Evolutionary conservation across 306 rosid species (phyloP).

Genomic region (Fragaria vesca): DNA sequence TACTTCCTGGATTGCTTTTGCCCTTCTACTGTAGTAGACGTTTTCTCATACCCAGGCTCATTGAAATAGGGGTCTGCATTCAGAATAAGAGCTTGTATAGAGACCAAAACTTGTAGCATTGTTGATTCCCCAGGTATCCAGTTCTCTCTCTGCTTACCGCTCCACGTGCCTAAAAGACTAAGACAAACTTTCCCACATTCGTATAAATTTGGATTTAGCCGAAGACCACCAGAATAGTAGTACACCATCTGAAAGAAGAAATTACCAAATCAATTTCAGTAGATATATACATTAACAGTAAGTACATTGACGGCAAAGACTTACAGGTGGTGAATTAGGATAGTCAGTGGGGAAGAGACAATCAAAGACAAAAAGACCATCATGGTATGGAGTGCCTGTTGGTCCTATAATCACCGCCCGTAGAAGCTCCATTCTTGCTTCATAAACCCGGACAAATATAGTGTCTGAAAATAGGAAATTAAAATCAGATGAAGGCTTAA

Average conservation of each 20-base stretch:
- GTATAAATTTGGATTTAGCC: constrained; percentile 79
- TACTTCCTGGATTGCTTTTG: constrained; percentile 54
- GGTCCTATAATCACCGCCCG: constrained; percentile 79
- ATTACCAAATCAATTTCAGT: constrained; percentile 18
- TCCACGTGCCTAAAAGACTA: constrained; percentile 85
- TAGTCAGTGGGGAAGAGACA: constrained; percentile 59
- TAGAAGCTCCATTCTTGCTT: constrained; percentile 71
- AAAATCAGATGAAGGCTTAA: constrained; percentile 13
- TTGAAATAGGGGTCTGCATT: constrained; percentile 72
- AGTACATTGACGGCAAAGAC: constrained; percentile 26
- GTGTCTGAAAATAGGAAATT: constrained; percentile 44
- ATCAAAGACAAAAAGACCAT: constrained; percentile 81
- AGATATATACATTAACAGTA: constrained; percentile 11
- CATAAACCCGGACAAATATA: constrained; percentile 72
- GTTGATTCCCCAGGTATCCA: constrained; percentile 73
- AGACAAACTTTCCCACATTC: constrained; percentile 77
- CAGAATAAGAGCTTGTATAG: constrained; percentile 78
- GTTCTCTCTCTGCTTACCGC: constrained; percentile 55
- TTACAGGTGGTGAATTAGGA: constrained; percentile 71
- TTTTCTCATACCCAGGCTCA: constrained; percentile 55
- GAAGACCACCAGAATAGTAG: constrained; percentile 82
- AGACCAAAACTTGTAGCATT: constrained; percentile 87
- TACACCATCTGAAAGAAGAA: constrained; percentile 57
- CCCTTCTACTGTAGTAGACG: constrained; percentile 42
- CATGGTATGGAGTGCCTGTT: constrained; percentile 81